Base-by-base conservation (phyloP, 176 grass and related monocot species). In the Guadua angustifolia region DNA sequence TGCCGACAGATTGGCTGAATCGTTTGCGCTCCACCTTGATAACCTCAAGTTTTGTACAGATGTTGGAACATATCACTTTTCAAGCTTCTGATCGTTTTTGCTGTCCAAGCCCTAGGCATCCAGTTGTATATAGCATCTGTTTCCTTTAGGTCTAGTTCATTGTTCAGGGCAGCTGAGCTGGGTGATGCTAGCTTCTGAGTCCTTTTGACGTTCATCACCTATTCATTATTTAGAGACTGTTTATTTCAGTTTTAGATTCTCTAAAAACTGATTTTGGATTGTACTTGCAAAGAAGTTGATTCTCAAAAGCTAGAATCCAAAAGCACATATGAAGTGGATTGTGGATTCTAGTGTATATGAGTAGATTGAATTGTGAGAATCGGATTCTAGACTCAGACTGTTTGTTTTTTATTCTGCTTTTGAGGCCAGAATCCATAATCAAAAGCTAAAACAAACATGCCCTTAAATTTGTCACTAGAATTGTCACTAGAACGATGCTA, bases 1-100 rank as follows among this genome's bases (percentile, higher is more conserved):
- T 7, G 93, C 96, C 1, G 83, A 76, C 35, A 83, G 59, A 79
- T 88, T 99, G 77, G 89, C 88, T 0, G 74, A 94, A 45, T 87
- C 74, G 0, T 99, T 99, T 16, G 78, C 86, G 0, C 83, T 74
- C 61, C 83, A 99, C 91, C 82, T 95, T 43, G 91, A 95, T 40
- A 95, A 72, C 75, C 79, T 87, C 69, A 86, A 88, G 56, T 74
- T 90, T 17, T 87, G 88, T 71, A 88, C 80, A 81, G 91, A 90
- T 82, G 69, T 93, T 64, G 84, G 70, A 75, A 87, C 82, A 45
- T 86, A 94, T 74, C 79, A 88, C 50, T 56, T 79, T 81, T 79
- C 92, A 44, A 92, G 85, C 76, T 33, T 83, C 32, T 90, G 77
- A 77, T 85, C 39, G 19, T 60, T 66, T 87, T 64, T 77, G 62